Evolutionary conservation across 179 eudicot genomes (phyloP).

Genomic region (Dionaea muscipula): DNA sequence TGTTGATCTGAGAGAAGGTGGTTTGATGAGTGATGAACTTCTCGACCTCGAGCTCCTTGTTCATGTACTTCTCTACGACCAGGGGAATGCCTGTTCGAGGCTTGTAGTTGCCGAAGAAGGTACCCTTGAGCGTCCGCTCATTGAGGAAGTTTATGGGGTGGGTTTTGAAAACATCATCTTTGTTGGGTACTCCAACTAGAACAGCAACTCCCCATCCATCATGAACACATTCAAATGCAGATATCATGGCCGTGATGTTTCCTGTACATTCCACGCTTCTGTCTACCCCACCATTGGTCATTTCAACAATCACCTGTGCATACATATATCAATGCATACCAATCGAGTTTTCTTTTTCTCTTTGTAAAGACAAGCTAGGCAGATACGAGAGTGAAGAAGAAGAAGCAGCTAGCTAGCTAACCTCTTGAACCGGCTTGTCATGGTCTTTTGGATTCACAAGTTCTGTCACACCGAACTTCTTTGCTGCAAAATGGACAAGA

Average conservation of each 20-base stretch:
- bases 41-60: constrained; percentile 63
- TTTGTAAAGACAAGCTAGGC: no score
- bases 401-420: not conserved
- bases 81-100: constrained; percentile 55
- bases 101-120: constrained; percentile 78
- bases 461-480: constrained; percentile 12
- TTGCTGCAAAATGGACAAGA: not conserved
- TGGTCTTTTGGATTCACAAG: constrained; percentile 12
- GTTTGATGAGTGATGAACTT: constrained; percentile 60
- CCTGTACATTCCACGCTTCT: constrained; percentile 70
- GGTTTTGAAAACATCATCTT: constrained; percentile 55
- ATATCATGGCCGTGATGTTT: constrained; percentile 56
- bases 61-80: constrained; percentile 71
- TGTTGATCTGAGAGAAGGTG: constrained; percentile 51
- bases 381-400: not conserved
- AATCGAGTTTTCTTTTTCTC: not conserved
- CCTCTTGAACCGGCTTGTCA: constrained; percentile 11
- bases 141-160: constrained; percentile 55
- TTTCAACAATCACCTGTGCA: constrained; percentile 52
- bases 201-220: constrained; percentile 90
- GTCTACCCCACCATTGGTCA: constrained; percentile 79
- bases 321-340: not conserved
- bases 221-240: constrained; percentile 83
- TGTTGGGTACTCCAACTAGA: constrained; percentile 73
- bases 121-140: constrained; percentile 67